These are phyloP conservation scores for Fusarium ambrosium DNA, from an alignment of 2,329 filamentous ascomycete species.

Conservation along the genomic window DNA sequence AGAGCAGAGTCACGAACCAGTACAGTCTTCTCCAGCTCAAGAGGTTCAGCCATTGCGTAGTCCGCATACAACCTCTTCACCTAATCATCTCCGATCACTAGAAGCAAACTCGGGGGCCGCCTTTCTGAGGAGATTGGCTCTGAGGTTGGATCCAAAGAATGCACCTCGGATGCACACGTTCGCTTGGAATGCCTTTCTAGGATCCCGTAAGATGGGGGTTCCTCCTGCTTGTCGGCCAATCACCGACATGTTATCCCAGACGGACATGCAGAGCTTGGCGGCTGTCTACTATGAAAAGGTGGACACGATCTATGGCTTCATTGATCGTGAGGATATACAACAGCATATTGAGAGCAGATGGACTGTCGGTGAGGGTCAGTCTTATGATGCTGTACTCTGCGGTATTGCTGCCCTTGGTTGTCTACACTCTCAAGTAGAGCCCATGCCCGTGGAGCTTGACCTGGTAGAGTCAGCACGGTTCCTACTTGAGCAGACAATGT, in stretches of 20 bases:
- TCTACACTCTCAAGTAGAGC: slow-evolving; percentile 62
- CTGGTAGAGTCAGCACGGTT: slow-evolving; percentile 61
- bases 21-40: slow-evolving; percentile 12
- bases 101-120: slow-evolving; percentile 71
- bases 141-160: slow-evolving; percentile 65
- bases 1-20: slow-evolving; percentile 1
- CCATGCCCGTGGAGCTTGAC: slow-evolving; percentile 58
- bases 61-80: slow-evolving; percentile 30
- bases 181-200: slow-evolving; percentile 64
- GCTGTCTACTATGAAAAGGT: slow-evolving; percentile 66
- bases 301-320: slow-evolving; percentile 66
- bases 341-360: slow-evolving; percentile 51
- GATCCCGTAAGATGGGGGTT: slow-evolving; percentile 42
- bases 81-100: slow-evolving; percentile 56
- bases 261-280: slow-evolving; percentile 61
- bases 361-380: slow-evolving; percentile 42
- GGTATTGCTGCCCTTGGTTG: slow-evolving; percentile 68
- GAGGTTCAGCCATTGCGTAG: neutral
- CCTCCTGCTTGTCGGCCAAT: slow-evolving; percentile 52
- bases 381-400: slow-evolving; percentile 58
- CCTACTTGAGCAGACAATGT: slow-evolving; percentile 59
- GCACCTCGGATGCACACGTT: slow-evolving; percentile 68
- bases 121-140: slow-evolving; percentile 66
- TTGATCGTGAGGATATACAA: slow-evolving; percentile 51
- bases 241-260: slow-evolving; percentile 60